These are phyloP conservation scores for Heliocybe sulcata DNA, from an alignment of 1,284 basidiomycete genomes.

Conservation along the genomic window DNA sequence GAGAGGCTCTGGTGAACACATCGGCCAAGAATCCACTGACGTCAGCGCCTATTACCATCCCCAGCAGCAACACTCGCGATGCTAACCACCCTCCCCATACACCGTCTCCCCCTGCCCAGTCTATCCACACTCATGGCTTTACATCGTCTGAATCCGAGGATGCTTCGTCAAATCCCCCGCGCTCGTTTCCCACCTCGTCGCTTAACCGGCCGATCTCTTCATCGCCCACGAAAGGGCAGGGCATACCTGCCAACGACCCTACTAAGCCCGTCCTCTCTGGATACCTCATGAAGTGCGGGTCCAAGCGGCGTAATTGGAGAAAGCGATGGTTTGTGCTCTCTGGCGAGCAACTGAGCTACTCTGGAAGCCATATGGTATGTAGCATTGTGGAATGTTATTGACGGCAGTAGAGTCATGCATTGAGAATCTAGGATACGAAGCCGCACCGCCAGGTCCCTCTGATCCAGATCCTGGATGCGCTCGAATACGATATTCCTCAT, in stretches of 20 bases:
- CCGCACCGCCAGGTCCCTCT: constrained; percentile 84
- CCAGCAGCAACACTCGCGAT: constrained; percentile 25
- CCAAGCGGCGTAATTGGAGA: constrained; percentile 89
- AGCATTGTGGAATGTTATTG: constrained; percentile 5
- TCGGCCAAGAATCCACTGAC: constrained; percentile 49
- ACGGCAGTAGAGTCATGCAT: constrained; percentile 2
- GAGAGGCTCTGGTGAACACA: constrained; percentile 54
- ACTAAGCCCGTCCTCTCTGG: constrained; percentile 78
- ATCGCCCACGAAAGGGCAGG: constrained; percentile 31
- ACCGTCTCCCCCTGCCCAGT: constrained; percentile 28
- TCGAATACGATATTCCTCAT: constrained; percentile 73
- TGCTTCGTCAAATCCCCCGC: constrained; percentile 29
- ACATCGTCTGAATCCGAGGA: constrained; percentile 78
- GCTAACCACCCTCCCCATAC: constrained; percentile 11
- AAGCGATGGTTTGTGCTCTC: constrained; percentile 91
- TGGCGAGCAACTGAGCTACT: constrained; percentile 76
- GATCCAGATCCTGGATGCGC: constrained; percentile 82
- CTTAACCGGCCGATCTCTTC: constrained; percentile 10
- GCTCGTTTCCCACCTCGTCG: constrained; percentile 11
- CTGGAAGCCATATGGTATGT: constrained; percentile 82
- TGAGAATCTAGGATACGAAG: constrained; percentile 64
- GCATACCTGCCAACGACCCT: constrained; percentile 31
- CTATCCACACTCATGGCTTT: constrained; percentile 25
- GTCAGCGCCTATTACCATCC: constrained; percentile 38
- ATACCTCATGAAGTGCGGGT: constrained; percentile 96